Evolutionary conservation across 2,329 filamentous ascomycete species (phyloP), one percentile per base, ranked within the genome.

Genomic region (Pseudovirgaria hyperparasitica): DNA sequence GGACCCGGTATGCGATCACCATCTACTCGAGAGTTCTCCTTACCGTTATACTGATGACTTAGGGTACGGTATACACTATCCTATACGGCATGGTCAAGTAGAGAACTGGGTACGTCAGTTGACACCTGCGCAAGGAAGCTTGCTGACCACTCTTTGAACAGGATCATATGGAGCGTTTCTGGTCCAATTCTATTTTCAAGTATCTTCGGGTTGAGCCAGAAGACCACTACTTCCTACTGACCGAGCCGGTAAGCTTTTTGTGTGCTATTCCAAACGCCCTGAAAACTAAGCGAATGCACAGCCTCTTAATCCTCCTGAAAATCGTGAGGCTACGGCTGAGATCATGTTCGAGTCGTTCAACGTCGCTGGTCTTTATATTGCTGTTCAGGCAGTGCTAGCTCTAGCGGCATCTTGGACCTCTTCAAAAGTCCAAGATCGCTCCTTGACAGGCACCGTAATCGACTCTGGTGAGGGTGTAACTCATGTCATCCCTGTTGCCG

Each of bases 281-380:
- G 24, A 14, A 14, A 16, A 22, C 20, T 39, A 45, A 24, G 46
- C 35, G 19, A 25, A n/a, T 3, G 8, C 12, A 7, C 43, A 93
- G 82, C 90, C 90, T 38, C 70, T 98, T 50, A 98, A 98, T 58
- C 90, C 90, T 19, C 90, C 90, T 16, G 90, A 98, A 63, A 96
- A 98, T 60, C 85, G 90, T 51, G 90, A 98, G 60, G 94, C 93
- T 55, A 96, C 90, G 15, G 90, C 90, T 56, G 90, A 98, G 57
- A 98, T 98, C 60, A 94, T 98, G 74, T 98, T 98, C 63, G 90
- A 98, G 55, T 96, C 90, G 4, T 98, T 98, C 69, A 98, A 98
- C 63, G 96, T 90, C 57, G 87, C 90, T 32, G 90, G 90, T 60
- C 76, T 98, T 39, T 98, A 98, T 60, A 98, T 98, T 53, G 90